Conservation (phyloP, 257 asterid genomes). For the Penstemon newberryi region DNA sequence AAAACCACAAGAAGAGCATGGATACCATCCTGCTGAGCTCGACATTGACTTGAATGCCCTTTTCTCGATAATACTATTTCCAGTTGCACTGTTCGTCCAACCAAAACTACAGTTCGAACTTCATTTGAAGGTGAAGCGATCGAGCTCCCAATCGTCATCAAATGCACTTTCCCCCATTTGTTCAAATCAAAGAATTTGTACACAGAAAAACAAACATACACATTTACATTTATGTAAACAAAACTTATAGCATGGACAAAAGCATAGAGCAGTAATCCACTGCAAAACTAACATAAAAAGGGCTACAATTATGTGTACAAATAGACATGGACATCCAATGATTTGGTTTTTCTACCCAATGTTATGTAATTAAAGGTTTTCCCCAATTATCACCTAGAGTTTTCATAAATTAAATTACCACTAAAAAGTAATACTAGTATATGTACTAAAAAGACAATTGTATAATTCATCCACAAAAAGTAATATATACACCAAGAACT, state of each 20-base stretch:
- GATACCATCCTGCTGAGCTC: conserved; percentile 87
- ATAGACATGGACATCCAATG: not conserved
- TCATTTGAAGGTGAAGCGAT: conserved; percentile 44
- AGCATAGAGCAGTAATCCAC: too few relatives aligned
- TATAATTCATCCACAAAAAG: too few relatives aligned
- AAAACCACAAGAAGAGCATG: conserved; percentile 84
- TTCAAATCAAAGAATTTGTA: conserved; percentile 26
- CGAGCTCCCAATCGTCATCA: conserved; percentile 83
- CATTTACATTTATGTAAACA: not conserved
- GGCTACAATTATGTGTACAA: not conserved
- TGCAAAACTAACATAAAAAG: not conserved
- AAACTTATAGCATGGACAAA: not conserved
- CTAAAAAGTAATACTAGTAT: too few relatives aligned
- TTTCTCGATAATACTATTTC: conserved; percentile 69
- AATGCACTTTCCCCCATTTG: conserved; percentile 72
- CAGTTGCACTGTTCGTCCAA: conserved; percentile 96
- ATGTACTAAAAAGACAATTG: too few relatives aligned
- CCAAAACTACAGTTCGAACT: conserved; percentile 67
- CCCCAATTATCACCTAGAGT: too few relatives aligned
- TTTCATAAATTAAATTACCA: too few relatives aligned
- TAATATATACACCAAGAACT: too few relatives aligned
- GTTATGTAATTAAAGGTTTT: too few relatives aligned
- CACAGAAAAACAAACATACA: conserved; percentile 6
- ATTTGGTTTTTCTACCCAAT: too few relatives aligned
- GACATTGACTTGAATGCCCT: conserved; percentile 68